phyloP scores from a whole-genome alignment of 768 basidiomycete species.

The Podaxis rugospora region DNA sequence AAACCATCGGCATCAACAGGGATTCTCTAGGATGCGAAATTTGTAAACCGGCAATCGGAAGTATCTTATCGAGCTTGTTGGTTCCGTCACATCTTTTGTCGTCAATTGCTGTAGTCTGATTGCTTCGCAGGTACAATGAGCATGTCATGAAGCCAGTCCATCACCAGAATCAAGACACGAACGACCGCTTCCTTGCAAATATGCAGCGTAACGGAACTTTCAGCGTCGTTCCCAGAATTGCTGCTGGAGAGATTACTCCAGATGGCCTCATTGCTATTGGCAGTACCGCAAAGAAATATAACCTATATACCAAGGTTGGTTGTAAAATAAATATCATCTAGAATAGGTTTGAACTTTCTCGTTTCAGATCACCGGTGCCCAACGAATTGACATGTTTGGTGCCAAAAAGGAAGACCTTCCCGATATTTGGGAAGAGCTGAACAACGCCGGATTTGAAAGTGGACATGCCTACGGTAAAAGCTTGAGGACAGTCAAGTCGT shows the following conservation, averaged over 20 bases:
- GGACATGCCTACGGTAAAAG: conserved; percentile 73
- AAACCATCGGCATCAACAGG: conserved; percentile 38
- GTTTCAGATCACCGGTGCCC: conserved; percentile 28
- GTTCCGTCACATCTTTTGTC: not conserved
- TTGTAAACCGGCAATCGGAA: conserved; percentile 67
- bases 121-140: conserved; percentile 45
- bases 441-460: conserved; percentile 65
- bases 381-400: conserved; percentile 70
- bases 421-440: conserved; percentile 60
- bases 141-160: conserved; percentile 58
- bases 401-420: conserved; percentile 67
- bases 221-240: conserved; percentile 66
- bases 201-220: conserved; percentile 72
- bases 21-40: conserved; percentile 64
- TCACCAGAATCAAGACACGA: conserved; percentile 69
- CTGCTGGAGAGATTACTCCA: conserved; percentile 68
- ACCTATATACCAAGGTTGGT: conserved; percentile 53
- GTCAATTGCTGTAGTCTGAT: not conserved
- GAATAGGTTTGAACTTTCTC: not conserved
- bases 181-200: conserved; percentile 67
- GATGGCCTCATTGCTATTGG: conserved; percentile 63
- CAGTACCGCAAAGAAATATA: conserved; percentile 61
- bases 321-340: not conserved
- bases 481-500: conserved; percentile 72
- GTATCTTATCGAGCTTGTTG: conserved; percentile 40